phyloP scores from a whole-genome alignment of 257 asterid genomes.

The Sherardia arvensis region DNA sequence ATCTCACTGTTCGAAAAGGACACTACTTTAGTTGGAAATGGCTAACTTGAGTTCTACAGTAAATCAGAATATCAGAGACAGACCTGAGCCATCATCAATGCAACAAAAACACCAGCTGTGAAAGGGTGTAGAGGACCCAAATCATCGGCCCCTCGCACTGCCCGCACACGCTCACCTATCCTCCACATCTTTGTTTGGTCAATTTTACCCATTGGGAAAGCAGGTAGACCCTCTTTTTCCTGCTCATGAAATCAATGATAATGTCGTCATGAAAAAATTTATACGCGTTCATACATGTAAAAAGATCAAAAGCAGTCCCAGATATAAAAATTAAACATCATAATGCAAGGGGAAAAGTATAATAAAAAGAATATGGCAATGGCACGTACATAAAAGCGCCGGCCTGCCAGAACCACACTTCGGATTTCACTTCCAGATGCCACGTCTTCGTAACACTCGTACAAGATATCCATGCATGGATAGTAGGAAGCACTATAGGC shows the following conservation, averaged over 20 bases:
- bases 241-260: slow-evolving; percentile 17
- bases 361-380: not conserved
- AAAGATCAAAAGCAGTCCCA: not conserved
- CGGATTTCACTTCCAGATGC: slow-evolving; percentile 88
- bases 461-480: slow-evolving; percentile 96
- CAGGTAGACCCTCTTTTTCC: slow-evolving; percentile 87
- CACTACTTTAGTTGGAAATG: too few relatives aligned
- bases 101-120: slow-evolving; percentile 93
- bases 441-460: slow-evolving; percentile 96
- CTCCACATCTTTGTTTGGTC: slow-evolving; percentile 93
- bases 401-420: slow-evolving; percentile 96
- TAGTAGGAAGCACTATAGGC: slow-evolving; percentile 89
- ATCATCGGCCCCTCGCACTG: slow-evolving; percentile 66
- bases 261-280: not conserved
- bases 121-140: slow-evolving; percentile 83
- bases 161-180: slow-evolving; percentile 77
- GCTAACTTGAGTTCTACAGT: not conserved
- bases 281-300: not conserved
- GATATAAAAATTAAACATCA: not conserved
- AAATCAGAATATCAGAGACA: not conserved
- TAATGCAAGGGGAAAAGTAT: not conserved
- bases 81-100: slow-evolving; percentile 44
- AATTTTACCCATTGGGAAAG: slow-evolving; percentile 95
- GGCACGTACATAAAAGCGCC: slow-evolving; percentile 69
- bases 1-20: too few relatives aligned